Percentiles rank a stretch among this genome's conserved stretches.
Evolutionary conservation across 83 land plant genomes (phyloP).

Genomic region (Picea abies): DNA sequence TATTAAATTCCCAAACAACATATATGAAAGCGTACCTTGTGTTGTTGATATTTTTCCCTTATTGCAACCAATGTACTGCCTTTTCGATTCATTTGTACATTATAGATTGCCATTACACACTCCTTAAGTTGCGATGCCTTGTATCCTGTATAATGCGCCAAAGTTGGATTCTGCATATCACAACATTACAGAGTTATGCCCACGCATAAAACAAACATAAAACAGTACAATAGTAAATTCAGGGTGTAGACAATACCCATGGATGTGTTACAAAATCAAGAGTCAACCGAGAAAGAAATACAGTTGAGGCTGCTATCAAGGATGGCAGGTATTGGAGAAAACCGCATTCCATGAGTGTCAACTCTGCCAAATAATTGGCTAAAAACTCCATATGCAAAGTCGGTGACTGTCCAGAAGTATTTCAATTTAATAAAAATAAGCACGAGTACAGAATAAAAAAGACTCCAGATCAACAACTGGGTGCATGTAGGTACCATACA

Average conservation of each 20-base stretch:
- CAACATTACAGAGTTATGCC: neutral
- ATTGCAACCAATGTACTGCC: constrained; percentile 53
- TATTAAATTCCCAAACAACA: neutral
- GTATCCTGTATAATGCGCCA: constrained; percentile 75
- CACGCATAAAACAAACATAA: neutral
- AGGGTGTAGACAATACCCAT: constrained; percentile 27
- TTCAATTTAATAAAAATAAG: neutral
- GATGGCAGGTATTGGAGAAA: constrained; percentile 46
- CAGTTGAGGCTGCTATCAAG: constrained; percentile 50
- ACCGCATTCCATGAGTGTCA: constrained; percentile 45
- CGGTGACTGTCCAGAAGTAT: constrained; percentile 18
- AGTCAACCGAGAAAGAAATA: constrained; percentile 43
- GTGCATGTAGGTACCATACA: neutral
- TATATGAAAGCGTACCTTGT: constrained; percentile 50
- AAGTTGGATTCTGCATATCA: constrained; percentile 63
- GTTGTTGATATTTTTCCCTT: constrained; percentile 73
- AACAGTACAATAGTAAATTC: neutral
- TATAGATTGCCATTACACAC: constrained; percentile 67
- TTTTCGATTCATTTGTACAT: constrained; percentile 47
- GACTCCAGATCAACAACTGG: neutral
- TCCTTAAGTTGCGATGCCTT: constrained; percentile 61
- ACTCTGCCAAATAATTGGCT: constrained; percentile 57
- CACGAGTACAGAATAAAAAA: neutral
- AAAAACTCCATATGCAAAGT: constrained; percentile 44
- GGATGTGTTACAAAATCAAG: constrained; percentile 28